Conservation (phyloP, 2,329 filamentous ascomycete genomes). For the Boeremia exigua region DNA sequence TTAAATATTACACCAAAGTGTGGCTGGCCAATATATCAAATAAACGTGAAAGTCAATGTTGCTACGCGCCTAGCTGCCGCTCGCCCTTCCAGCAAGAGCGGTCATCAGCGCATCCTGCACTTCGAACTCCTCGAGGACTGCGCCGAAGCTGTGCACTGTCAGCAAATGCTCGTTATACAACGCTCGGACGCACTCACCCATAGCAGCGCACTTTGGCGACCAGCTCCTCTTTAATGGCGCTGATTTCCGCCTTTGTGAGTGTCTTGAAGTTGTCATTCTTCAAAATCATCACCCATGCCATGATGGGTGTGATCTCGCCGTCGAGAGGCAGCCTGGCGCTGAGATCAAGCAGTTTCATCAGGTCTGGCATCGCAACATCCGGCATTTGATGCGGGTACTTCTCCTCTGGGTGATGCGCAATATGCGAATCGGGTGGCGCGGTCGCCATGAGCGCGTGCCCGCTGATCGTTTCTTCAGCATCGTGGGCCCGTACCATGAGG, state of each 20-base stretch:
- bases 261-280: conserved; percentile 64
- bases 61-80: conserved; percentile 4
- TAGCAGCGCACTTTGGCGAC: conserved; percentile 87
- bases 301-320: conserved; percentile 91
- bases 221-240: conserved; percentile 74
- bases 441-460: conserved; percentile 95
- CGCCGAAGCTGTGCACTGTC: conserved; percentile 62
- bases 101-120: conserved; percentile 78
- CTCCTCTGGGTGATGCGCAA: conserved; percentile 61
- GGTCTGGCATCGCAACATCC: conserved; percentile 73
- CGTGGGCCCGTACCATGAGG: conserved; percentile 67
- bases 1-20: conserved; percentile 30
- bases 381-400: conserved; percentile 75
- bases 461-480: conserved; percentile 64
- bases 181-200: conserved; percentile 67
- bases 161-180: conserved; percentile 5
- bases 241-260: conserved; percentile 72
- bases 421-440: conserved; percentile 75
- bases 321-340: conserved; percentile 83
- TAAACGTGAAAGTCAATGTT: background rate
- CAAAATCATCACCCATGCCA: conserved; percentile 87
- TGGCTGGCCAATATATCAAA: background rate
- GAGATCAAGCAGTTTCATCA: conserved; percentile 82
- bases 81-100: conserved; percentile 65
- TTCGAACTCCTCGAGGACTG: conserved; percentile 75